phyloP scores from a whole-genome alignment of 371 early-diverging fungal species.

The Zancudomyces culisetae region DNA sequence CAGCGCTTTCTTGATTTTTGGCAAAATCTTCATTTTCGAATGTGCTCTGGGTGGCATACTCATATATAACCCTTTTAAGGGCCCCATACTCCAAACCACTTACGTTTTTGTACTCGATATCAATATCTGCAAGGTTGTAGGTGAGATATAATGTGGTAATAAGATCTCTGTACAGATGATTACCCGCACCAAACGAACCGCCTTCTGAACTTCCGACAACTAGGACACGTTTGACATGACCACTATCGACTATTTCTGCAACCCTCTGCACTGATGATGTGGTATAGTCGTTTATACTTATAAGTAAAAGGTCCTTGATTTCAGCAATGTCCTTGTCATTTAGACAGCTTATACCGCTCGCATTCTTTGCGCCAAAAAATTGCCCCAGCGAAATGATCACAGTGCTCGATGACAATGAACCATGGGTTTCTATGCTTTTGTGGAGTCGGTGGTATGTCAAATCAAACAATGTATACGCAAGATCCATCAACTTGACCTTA shows the following conservation, averaged over 20 bases:
- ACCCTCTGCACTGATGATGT: too few relatives aligned
- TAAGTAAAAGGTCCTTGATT: too few relatives aligned
- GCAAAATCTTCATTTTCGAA: too few relatives aligned
- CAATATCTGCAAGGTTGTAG: constrained; percentile 26
- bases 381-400: constrained; percentile 45
- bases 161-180: constrained; percentile 51
- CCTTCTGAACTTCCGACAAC: too few relatives aligned
- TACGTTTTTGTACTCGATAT: constrained; percentile 5
- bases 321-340: too few relatives aligned
- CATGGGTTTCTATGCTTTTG: constrained; percentile 59
- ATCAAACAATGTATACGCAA: constrained; percentile 30
- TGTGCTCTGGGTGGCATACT: not conserved
- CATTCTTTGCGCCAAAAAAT: too few relatives aligned
- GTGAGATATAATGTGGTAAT: constrained; percentile 44
- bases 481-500: constrained; percentile 18
- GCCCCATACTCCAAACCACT: constrained; percentile 1
- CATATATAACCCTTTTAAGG: constrained; percentile 3
- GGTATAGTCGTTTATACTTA: too few relatives aligned
- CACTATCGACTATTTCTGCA: too few relatives aligned
- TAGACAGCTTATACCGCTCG: too few relatives aligned
- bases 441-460: constrained; percentile 31
- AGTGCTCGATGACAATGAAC: constrained; percentile 42
- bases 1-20: too few relatives aligned
- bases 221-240: too few relatives aligned
- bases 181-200: too few relatives aligned